Base-by-base conservation (phyloP, 805 yeast species). In the Teunomyces funiuensis region DNA sequence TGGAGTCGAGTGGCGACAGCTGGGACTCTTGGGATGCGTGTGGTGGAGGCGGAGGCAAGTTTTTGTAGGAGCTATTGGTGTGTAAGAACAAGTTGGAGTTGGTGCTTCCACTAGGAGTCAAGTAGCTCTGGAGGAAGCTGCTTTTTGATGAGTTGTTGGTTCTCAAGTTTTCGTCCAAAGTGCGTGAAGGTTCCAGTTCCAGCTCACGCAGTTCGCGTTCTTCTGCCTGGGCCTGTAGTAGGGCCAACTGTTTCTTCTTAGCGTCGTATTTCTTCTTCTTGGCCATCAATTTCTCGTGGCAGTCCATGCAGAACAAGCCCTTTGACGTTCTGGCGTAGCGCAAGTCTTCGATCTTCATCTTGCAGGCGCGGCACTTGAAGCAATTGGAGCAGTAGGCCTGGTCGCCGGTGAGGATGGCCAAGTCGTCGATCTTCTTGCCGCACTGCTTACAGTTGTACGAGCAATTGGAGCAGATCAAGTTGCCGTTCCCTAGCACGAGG, bases 391-490 rank as follows among this genome's bases (percentile, higher is more conserved):
- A 93, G 61, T 88, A 93, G 2, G 98, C 97, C 58, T 87, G 91
- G 53, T 93, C 95, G 18, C 97, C 96, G 1, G 98, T 89, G 25
- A 91, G 71, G 22, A 93, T 90, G 10, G 99, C 98, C 69, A 88
- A 73, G 60, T 91, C 97, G 52, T 86, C 91, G 47, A 91, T 93
- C 60, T 88, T 86, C 57, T 83, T 84, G 37, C 80, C 78, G 71
- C 99, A 91, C 44, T 82, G 80, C 51, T 80, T 80, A 63, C 99
- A 91, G 33, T 83, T 78, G 60, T 91, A 95, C n/a, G 96, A 86
- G 61, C 99, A 91, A 43, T 84, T 84, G 30, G 88, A 80, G 61
- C 99, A 91, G 10, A 91, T 88, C 43, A 93, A 69, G 37, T 86
- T 83, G 20, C 99, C 98, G 43, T 93, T 88, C 2, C 97, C 98